Evolutionary conservation across 148 eudicot genomes (phyloP).

Genomic region (Gaultheria prostrata): DNA sequence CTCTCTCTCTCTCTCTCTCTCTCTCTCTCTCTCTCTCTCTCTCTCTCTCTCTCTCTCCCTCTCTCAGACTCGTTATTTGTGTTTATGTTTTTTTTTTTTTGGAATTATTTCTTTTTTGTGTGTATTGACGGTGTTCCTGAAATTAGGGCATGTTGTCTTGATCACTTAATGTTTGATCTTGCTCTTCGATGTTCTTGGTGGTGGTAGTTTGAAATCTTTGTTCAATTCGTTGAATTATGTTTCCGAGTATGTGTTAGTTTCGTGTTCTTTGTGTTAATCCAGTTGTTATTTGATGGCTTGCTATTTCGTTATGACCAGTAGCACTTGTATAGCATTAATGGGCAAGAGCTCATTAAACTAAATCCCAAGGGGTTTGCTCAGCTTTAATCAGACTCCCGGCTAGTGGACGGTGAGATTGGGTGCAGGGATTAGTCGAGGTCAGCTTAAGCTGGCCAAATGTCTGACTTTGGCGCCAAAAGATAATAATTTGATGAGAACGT

Average conservation of each 20-base stretch:
- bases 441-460: too few relatives aligned
- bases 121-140: background rate
- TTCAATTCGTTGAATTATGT: background rate
- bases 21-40: constrained; percentile 9
- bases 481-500: background rate
- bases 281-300: background rate
- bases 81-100: background rate
- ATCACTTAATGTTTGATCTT: background rate
- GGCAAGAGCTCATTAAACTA: background rate
- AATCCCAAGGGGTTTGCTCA: background rate
- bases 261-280: background rate
- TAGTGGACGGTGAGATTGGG: too few relatives aligned
- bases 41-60: constrained; percentile 25
- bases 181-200: background rate
- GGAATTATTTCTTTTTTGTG: background rate
- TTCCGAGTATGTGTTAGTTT: background rate
- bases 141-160: background rate
- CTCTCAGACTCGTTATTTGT: constrained; percentile 12
- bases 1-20: constrained; percentile 22
- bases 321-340: background rate
- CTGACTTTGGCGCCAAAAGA: background rate
- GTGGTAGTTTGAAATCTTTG: background rate
- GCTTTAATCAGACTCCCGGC: too few relatives aligned
- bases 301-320: background rate
- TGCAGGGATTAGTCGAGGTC: too few relatives aligned